Conservation (phyloP, 2,329 filamentous ascomycete species). For the Amphichorda felina region DNA sequence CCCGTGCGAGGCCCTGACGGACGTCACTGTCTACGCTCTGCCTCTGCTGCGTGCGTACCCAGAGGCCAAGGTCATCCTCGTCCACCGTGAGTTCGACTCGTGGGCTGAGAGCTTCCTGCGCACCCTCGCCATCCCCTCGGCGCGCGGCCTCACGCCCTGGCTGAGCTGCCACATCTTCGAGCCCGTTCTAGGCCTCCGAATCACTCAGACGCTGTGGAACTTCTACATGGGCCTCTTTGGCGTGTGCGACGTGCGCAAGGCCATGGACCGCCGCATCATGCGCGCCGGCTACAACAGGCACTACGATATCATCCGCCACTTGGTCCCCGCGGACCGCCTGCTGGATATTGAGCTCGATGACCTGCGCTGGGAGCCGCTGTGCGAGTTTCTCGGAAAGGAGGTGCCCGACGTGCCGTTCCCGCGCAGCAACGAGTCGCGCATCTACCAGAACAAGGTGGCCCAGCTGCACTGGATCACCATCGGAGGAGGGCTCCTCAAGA, state of each 20-base stretch:
- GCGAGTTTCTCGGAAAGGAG: conserved; percentile 18
- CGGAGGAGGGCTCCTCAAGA: not conserved
- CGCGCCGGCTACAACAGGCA: conserved; percentile 7
- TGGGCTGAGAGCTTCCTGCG: conserved; percentile 10
- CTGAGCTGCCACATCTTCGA: conserved; percentile 4
- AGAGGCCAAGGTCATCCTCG: conserved; percentile 10
- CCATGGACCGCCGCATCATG: not conserved
- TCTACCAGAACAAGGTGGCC: not conserved
- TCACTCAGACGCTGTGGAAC: conserved; percentile 9
- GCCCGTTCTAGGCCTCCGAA: not conserved
- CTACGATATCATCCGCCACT: conserved; percentile 13
- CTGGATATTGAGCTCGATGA: conserved; percentile 18
- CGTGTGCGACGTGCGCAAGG: conserved; percentile 1
- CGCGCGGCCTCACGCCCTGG: conserved; percentile 6
- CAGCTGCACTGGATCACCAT: conserved; percentile 1
- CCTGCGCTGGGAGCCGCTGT: conserved; percentile 20
- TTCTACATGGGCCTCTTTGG: conserved; percentile 6
- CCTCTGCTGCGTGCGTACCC: conserved; percentile 9
- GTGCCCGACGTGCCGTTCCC: conserved; percentile 13
- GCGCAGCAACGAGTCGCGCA: conserved; percentile 5
- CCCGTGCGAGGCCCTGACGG: conserved; percentile 8
- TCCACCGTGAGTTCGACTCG: conserved; percentile 8
- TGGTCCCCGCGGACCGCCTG: conserved; percentile 15
- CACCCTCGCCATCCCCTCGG: conserved; percentile 7
- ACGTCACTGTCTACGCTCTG: conserved; percentile 6